Evolutionary conservation across 345 rosid species (phyloP).

Genomic region (Chamaenerion angustifolium): DNA sequence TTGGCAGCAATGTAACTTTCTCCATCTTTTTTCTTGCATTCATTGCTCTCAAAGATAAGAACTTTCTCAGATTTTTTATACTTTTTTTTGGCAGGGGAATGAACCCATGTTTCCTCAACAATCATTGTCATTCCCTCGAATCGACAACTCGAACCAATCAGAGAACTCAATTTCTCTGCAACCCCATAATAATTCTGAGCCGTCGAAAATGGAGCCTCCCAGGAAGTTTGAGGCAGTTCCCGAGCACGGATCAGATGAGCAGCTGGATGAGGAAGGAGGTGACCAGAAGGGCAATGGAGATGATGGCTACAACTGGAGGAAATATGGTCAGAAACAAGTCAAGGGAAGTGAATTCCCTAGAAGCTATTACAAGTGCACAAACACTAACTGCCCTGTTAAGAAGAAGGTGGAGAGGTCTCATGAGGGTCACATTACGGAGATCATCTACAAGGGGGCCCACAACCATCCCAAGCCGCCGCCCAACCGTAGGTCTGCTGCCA

Average conservation of each 20-base stretch:
- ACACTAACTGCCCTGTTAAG: slow-evolving; percentile 72
- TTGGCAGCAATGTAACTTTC: slow-evolving; percentile 40
- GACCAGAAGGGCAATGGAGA: slow-evolving; percentile 56
- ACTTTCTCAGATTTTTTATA: background rate
- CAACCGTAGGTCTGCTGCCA: slow-evolving; percentile 47
- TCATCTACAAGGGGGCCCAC: slow-evolving; percentile 88
- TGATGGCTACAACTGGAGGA: slow-evolving; percentile 95
- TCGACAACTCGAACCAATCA: slow-evolving; percentile 36
- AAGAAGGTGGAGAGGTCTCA: slow-evolving; percentile 93
- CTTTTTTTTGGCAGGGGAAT: background rate
- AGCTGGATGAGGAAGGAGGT: slow-evolving; percentile 47
- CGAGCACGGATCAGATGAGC: no score
- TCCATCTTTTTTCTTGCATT: no score
- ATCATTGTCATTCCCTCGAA: slow-evolving; percentile 17
- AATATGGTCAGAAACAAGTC: slow-evolving; percentile 91
- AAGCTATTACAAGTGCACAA: slow-evolving; percentile 95
- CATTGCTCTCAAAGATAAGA: no score
- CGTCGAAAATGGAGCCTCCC: slow-evolving; percentile 5
- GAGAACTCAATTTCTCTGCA: slow-evolving; percentile 26
- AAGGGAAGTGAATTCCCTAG: slow-evolving; percentile 95
- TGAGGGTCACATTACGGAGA: slow-evolving; percentile 94
- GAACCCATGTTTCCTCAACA: slow-evolving; percentile 22
- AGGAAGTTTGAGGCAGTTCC: slow-evolving; percentile 37
- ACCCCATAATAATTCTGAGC: slow-evolving; percentile 1
- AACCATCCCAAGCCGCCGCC: slow-evolving; percentile 70